Evolutionary conservation across 2,329 filamentous ascomycete genomes (phyloP).

Genomic region (Podosphaera xanthii): DNA sequence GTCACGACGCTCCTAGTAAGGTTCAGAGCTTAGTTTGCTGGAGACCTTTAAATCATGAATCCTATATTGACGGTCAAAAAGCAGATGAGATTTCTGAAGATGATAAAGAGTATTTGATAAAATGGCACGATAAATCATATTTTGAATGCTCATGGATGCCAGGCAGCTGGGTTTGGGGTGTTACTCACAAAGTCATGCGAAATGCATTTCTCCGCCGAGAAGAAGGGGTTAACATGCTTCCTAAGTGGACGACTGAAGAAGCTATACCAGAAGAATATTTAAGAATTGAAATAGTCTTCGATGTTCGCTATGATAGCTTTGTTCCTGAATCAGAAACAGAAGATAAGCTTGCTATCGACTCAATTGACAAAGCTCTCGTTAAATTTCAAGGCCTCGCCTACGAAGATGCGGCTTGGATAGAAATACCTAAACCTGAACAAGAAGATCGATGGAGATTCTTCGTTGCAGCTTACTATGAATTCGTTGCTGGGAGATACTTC

Average conservation of each 20-base stretch:
- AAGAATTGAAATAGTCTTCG: constrained; percentile 70
- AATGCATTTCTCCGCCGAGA: constrained; percentile 54
- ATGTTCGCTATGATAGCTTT: constrained; percentile 41
- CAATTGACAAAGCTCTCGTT: constrained; percentile 53
- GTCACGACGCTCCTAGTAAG: constrained; percentile 38
- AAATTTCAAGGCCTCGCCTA: constrained; percentile 89
- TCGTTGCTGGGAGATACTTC: constrained; percentile 57
- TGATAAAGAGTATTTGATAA: constrained; percentile 78
- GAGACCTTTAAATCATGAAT: constrained; percentile 43
- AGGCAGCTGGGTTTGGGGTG: constrained; percentile 70
- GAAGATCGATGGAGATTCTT: constrained; percentile 56
- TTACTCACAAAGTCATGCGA: constrained; percentile 39
- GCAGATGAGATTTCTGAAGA: constrained; percentile 41
- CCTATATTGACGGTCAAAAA: constrained; percentile 27
- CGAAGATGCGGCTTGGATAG: constrained; percentile 78
- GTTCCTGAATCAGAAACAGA: constrained; percentile 36
- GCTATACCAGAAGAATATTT: constrained; percentile 77
- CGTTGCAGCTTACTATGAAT: constrained; percentile 64
- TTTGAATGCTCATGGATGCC: constrained; percentile 69
- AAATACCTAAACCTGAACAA: constrained; percentile 42
- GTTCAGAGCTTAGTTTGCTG: constrained; percentile 69
- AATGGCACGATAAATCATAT: constrained; percentile 66
- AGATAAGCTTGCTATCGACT: constrained; percentile 46
- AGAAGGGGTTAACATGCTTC: constrained; percentile 30
- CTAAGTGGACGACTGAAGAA: constrained; percentile 48